A percentile compares a stretch with the other conserved stretches of the same genome.
These are phyloP conservation scores for Pseudisothecium myosuroides DNA, from an alignment of 225 moss, liverwort and hornwort species.

Conservation along the genomic window DNA sequence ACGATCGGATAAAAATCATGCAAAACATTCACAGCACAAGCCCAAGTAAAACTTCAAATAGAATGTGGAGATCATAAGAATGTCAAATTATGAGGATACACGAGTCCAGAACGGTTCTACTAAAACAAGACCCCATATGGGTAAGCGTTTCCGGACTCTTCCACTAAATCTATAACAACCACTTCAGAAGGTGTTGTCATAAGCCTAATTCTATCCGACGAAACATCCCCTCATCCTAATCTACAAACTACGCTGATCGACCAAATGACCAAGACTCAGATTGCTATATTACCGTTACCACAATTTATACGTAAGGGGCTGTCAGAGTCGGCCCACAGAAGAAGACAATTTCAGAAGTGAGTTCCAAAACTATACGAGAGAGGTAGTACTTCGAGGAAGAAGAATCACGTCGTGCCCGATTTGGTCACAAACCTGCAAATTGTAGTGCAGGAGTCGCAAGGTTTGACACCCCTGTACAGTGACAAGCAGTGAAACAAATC, in stretches of 20 bases:
- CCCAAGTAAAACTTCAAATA: background rate
- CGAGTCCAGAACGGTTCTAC: background rate
- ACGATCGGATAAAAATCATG: background rate
- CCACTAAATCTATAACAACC: background rate
- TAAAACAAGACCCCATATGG: background rate
- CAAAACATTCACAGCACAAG: background rate
- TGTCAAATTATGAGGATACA: background rate
- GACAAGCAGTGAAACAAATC: background rate
- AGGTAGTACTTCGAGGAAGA: background rate
- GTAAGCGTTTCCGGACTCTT: background rate
- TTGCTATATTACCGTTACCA: background rate
- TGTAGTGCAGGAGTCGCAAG: background rate
- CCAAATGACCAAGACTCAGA: background rate
- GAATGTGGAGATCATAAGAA: background rate
- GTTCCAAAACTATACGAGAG: background rate
- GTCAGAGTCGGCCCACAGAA: background rate
- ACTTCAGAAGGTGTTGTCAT: background rate
- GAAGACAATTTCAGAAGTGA: background rate
- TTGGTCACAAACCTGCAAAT: background rate
- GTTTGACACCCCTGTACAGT: background rate
- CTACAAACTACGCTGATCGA: background rate
- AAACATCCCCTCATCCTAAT: background rate
- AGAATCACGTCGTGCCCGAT: background rate
- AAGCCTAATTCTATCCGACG: background rate
- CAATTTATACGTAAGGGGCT: background rate